Percentiles rank a stretch among this genome's conserved stretches.
Evolutionary conservation across 1,284 basidiomycete genomes (phyloP).

Genomic region (Rhodotorula mucilaginosa): DNA sequence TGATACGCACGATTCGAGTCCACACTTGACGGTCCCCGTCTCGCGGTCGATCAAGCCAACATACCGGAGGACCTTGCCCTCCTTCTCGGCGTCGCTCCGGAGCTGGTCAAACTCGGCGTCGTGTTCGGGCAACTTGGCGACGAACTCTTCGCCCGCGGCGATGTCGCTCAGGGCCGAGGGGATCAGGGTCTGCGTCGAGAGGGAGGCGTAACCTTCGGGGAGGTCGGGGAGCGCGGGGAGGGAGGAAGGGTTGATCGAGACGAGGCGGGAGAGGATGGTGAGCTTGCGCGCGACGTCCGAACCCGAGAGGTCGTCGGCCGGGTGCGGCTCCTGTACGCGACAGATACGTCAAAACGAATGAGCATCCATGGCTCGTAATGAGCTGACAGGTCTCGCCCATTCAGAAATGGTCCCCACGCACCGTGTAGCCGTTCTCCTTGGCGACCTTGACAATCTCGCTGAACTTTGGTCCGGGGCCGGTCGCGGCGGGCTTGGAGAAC

Average conservation of each 20-base stretch:
- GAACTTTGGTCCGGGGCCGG: conserved; percentile 61
- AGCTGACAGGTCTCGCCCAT: no score
- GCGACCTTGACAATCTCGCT: conserved; percentile 86
- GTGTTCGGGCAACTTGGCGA: conserved; percentile 74
- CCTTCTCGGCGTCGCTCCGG: conserved; percentile 69
- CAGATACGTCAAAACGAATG: no score
- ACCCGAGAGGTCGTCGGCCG: conserved; percentile 92
- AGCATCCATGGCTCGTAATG: neutral
- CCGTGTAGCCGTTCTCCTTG: conserved; percentile 90
- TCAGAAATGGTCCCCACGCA: conserved; percentile 48
- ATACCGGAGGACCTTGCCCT: conserved; percentile 82
- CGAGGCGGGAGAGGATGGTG: conserved; percentile 83
- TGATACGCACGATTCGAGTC: conserved; percentile 69
- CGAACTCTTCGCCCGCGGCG: conserved; percentile 74
- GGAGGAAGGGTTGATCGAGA: conserved; percentile 53
- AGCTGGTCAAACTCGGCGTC: conserved; percentile 76
- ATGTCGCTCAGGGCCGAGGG: conserved; percentile 69
- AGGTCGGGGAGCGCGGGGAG: conserved; percentile 51
- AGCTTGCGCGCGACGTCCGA: conserved; percentile 96
- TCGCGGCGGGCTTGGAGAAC: conserved; percentile 59
- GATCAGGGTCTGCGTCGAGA: conserved; percentile 81
- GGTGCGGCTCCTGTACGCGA: conserved; percentile 81
- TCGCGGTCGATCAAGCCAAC: conserved; percentile 90
- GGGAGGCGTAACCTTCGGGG: conserved; percentile 70
- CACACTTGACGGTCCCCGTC: conserved; percentile 73